Base-by-base conservation (phyloP, 2,329 filamentous ascomycete species). In the Ophiostoma piceae region DNA sequence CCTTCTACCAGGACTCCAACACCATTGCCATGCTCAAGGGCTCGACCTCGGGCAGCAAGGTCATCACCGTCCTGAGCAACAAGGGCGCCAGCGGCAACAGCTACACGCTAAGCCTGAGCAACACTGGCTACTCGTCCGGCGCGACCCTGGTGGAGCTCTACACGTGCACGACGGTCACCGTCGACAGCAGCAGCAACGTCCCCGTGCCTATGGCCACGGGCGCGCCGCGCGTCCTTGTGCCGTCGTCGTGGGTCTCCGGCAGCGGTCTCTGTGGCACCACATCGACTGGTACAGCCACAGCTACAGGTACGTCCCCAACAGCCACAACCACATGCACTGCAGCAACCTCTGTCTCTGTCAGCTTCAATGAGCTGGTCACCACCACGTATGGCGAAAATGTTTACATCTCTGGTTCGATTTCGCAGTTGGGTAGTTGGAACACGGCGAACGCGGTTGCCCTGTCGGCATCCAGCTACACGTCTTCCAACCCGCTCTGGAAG, bases 311-410 rank as follows among this genome's bases (percentile, higher is more conserved):
- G 3, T 72, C 60, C 26, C 37, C 60, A 29, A 35, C 60, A n/a
- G 16, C 60, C 19, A 70, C 69, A 9, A 22, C 62, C 16, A 57
- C 69, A 4, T 72, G 70, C 62, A 57, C 70, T 19, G 43, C 69
- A 1, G 78, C 72, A 75, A 91, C 89, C 87, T 90, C 43, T 0
- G 68, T 72, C 6, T 26, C 71, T 4, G 85, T 92, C 7, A 87
- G 86, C 0, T 92, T 92, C 78, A 80, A 86, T 66, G 86, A 84
- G 72, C 75, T 82, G 1, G 87, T 84, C 22, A 82, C 79, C 0
- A 92, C 90, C 0, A 76, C 75, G 2, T 86, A 77, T 67, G 90
- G 90, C 4, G 83, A 92, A 77, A 87, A 83, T 9, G 83, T 93
- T 75, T 90, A 88, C 77, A 77, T 93, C 14, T 82, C 84, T 0